Percentiles rank a stretch among this genome's conserved stretches.
Conservation (phyloP, 345 rosid species). For the Euphorbia lathyris region DNA sequence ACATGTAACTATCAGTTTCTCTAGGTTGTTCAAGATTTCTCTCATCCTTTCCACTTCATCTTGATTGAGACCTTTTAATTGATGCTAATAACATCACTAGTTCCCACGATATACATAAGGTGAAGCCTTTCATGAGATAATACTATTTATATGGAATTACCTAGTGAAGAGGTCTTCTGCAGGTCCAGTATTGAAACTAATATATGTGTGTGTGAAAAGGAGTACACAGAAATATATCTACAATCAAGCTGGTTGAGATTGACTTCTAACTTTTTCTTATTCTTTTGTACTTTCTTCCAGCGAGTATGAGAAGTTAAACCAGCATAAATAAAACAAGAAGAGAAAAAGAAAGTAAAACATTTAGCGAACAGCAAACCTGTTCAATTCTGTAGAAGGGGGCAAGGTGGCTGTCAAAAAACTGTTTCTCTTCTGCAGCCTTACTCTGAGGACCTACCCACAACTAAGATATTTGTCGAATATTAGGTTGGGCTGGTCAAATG, state of each 20-base stretch:
- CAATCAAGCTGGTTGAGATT: not conserved
- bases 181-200: not conserved
- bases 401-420: slow-evolving; percentile 27
- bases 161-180: not conserved
- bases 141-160: too few relatives aligned
- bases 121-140: too few relatives aligned
- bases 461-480: slow-evolving; percentile 14
- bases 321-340: slow-evolving; percentile 5
- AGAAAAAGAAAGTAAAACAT: not conserved
- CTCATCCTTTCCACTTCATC: too few relatives aligned
- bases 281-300: not conserved
- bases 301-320: not conserved
- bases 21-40: too few relatives aligned
- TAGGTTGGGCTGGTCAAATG: not conserved
- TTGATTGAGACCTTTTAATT: too few relatives aligned
- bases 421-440: slow-evolving; percentile 31
- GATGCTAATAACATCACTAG: too few relatives aligned
- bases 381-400: slow-evolving; percentile 34
- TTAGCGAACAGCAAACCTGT: slow-evolving; percentile 17
- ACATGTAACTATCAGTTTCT: too few relatives aligned
- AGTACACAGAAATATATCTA: not conserved
- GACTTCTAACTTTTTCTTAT: not conserved
- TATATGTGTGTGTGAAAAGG: not conserved
- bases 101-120: too few relatives aligned
- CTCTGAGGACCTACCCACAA: slow-evolving; percentile 30